phyloP scores from a whole-genome alignment of 495 filamentous ascomycete species.

The Cercophora scortea region DNA sequence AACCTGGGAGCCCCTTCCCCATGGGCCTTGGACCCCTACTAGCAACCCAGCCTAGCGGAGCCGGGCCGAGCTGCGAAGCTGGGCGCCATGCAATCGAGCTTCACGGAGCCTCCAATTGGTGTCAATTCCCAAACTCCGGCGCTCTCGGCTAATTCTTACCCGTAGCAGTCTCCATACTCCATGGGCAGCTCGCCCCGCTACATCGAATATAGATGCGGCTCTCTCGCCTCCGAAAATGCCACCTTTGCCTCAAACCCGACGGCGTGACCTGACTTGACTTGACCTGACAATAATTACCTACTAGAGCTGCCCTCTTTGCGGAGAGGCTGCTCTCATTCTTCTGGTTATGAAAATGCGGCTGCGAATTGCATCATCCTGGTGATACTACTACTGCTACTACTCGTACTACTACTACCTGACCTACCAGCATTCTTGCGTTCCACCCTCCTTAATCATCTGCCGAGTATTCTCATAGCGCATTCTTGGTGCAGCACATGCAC shows the following conservation, averaged over 20 bases:
- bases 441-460: background rate
- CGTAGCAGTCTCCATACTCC: background rate
- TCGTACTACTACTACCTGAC: background rate
- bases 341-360: background rate
- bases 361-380: background rate
- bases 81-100: no score
- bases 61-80: no score
- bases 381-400: background rate
- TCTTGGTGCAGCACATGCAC: background rate
- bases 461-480: background rate
- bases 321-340: background rate
- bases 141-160: background rate
- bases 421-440: no score
- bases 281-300: background rate
- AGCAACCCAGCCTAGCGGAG: no score
- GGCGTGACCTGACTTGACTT: background rate
- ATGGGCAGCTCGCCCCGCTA: conserved; percentile 9
- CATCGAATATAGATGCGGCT: conserved; percentile 23
- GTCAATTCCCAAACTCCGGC: background rate
- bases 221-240: conserved; percentile 25
- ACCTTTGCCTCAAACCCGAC: conserved; percentile 13
- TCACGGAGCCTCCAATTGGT: no score
- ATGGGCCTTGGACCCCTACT: no score
- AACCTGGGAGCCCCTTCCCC: no score
- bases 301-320: background rate